A percentile compares a stretch with the other conserved stretches of the same genome.
Evolutionary conservation across 2,329 filamentous ascomycete genomes (phyloP).

Genomic region (Phaeosphaeriaceae sp.): DNA sequence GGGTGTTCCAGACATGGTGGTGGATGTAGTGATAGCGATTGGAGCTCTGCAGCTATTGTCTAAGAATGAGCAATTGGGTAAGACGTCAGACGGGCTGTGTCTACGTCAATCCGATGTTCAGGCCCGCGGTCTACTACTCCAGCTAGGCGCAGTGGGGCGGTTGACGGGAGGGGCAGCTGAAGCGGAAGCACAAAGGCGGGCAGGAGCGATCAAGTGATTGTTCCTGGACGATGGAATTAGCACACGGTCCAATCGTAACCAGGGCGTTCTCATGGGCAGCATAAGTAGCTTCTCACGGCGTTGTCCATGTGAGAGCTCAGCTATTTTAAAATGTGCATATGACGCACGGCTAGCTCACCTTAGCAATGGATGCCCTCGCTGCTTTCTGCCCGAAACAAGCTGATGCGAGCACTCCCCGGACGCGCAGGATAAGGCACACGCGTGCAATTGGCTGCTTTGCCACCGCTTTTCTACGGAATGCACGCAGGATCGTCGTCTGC

Average conservation of each 20-base stretch:
- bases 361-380: constrained; percentile 9
- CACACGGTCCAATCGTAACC: background rate
- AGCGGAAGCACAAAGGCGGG: too few species aligned
- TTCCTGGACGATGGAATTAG: constrained; percentile 11
- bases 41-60: constrained; percentile 11
- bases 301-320: constrained; percentile 3
- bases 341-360: constrained; percentile 33
- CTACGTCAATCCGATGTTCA: constrained; percentile 1
- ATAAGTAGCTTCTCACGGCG: background rate
- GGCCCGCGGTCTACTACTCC: background rate
- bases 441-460: constrained; percentile 41
- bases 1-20: constrained; percentile 42
- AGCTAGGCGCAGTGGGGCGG: constrained; percentile 11
- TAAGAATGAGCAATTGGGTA: constrained; percentile 16
- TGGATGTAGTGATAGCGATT: constrained; percentile 7
- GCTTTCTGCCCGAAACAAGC: too few species aligned
- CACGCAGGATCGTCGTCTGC: constrained; percentile 7
- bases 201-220: constrained; percentile 7
- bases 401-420: background rate
- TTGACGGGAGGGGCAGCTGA: constrained; percentile 8
- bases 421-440: constrained; percentile 27
- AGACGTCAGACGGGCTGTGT: background rate
- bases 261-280: background rate
- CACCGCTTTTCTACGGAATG: constrained; percentile 34
- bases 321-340: constrained; percentile 25